Percentiles rank a stretch among this genome's conserved stretches.
Evolutionary conservation across 2,329 filamentous ascomycete genomes (phyloP).

Genomic region (Rhinocladiella mackenziei): DNA sequence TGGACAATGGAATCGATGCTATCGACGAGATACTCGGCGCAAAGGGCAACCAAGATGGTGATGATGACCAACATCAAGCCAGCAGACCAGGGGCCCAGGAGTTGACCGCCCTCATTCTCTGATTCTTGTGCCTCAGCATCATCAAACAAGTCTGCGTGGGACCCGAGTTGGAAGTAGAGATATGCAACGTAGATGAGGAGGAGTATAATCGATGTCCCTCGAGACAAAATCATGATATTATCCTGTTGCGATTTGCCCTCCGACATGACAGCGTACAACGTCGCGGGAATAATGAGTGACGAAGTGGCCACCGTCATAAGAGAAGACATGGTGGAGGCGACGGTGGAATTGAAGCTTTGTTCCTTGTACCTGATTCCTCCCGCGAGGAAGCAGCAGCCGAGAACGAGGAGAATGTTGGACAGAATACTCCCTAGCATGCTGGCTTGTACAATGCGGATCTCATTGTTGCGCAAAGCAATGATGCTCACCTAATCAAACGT

Average conservation of each 20-base stretch:
- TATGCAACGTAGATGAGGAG: conserved; percentile 72
- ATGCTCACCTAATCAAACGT: conserved; percentile 69
- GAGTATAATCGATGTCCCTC: conserved; percentile 71
- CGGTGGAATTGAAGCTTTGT: conserved; percentile 55
- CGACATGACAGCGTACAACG: conserved; percentile 64
- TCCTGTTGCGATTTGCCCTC: conserved; percentile 36
- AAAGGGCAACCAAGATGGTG: conserved; percentile 67
- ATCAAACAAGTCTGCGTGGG: conserved; percentile 70
- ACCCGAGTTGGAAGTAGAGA: conserved; percentile 71
- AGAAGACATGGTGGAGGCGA: conserved; percentile 56
- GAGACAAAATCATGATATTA: conserved; percentile 68
- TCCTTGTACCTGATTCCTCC: conserved; percentile 68
- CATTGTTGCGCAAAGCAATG: conserved; percentile 75
- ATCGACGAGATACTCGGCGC: conserved; percentile 72
- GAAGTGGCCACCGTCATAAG: conserved; percentile 72
- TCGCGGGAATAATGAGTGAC: conserved; percentile 73
- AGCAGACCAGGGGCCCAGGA: conserved; percentile 62
- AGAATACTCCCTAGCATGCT: conserved; percentile 96
- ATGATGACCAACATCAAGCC: conserved; percentile 63
- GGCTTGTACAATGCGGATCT: conserved; percentile 95
- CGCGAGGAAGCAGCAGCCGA: conserved; percentile 75
- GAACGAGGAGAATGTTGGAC: conserved; percentile 85
- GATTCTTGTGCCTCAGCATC: conserved; percentile 37
- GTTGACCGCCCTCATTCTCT: conserved; percentile 41
- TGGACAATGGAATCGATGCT: conserved; percentile 70